Evolutionary conservation across 129 eudicot genomes (phyloP).

Genomic region (Lactuca sativa): DNA sequence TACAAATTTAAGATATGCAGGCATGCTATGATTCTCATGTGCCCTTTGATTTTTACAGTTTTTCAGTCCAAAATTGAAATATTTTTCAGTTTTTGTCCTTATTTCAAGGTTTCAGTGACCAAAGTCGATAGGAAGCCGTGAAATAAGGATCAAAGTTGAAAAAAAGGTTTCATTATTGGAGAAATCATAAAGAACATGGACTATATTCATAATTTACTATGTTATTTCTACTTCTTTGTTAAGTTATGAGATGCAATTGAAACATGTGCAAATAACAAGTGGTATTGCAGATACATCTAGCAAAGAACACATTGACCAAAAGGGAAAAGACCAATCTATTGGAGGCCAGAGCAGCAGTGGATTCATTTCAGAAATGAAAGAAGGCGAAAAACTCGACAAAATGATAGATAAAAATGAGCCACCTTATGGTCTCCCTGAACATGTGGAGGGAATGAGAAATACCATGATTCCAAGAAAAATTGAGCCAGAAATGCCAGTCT

Average conservation of each 20-base stretch:
- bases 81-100: background rate
- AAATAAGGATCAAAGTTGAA: background rate
- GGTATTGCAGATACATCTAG: constrained; percentile 60
- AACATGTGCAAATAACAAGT: constrained; percentile 15
- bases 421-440: constrained; percentile 37
- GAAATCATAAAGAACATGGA: background rate
- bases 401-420: constrained; percentile 38
- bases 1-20: constrained; percentile 12
- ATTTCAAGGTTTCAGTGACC: background rate
- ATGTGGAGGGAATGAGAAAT: constrained; percentile 43
- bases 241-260: constrained; percentile 4
- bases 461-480: constrained; percentile 33
- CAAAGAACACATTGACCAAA: constrained; percentile 58
- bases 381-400: constrained; percentile 42
- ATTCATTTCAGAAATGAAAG: constrained; percentile 44
- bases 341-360: constrained; percentile 50
- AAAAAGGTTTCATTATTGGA: background rate
- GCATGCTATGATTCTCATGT: background rate
- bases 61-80: too few relatives aligned
- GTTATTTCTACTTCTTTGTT: constrained; percentile 10
- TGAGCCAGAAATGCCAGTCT: constrained; percentile 46
- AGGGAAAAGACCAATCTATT: constrained; percentile 64
- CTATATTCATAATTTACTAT: background rate
- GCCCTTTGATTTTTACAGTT: too few relatives aligned
- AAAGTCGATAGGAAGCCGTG: background rate